Conservation (phyloP, 2,329 filamentous ascomycete genomes). For the Trichophyton verrucosum region DNA sequence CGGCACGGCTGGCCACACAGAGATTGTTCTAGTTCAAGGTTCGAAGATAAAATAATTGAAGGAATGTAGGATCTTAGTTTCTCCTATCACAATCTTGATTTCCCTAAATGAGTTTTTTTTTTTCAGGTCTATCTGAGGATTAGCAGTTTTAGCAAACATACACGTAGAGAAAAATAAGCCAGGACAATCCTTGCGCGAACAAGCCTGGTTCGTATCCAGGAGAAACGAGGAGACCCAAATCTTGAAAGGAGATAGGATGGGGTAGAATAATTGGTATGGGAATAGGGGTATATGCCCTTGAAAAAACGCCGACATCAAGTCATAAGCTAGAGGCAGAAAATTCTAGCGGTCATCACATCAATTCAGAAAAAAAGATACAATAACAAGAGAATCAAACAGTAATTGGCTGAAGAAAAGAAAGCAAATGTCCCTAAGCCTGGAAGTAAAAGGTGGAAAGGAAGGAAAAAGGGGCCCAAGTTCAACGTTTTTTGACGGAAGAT, state of each 20-base stretch:
- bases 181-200: conserved; percentile 1
- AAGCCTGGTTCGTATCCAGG: background rate
- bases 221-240: background rate
- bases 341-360: background rate
- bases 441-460: background rate
- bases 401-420: background rate
- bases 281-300: background rate
- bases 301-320: conserved; percentile 2
- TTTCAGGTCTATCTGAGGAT: background rate
- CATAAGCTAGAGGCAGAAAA: background rate
- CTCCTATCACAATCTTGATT: conserved; percentile 1
- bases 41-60: background rate
- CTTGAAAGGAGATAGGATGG: background rate
- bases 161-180: background rate
- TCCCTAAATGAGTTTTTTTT: conserved; percentile 2
- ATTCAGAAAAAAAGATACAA: background rate
- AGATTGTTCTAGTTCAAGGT: background rate
- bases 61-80: background rate
- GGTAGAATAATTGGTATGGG: background rate
- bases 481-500: background rate
- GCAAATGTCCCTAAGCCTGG: background rate
- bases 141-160: background rate
- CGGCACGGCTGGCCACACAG: background rate
- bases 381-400: background rate
- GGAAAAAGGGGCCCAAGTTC: background rate